These are phyloP conservation scores for Fraxinus cuspidata DNA, from an alignment of 257 asterid species.

Conservation along the genomic window DNA sequence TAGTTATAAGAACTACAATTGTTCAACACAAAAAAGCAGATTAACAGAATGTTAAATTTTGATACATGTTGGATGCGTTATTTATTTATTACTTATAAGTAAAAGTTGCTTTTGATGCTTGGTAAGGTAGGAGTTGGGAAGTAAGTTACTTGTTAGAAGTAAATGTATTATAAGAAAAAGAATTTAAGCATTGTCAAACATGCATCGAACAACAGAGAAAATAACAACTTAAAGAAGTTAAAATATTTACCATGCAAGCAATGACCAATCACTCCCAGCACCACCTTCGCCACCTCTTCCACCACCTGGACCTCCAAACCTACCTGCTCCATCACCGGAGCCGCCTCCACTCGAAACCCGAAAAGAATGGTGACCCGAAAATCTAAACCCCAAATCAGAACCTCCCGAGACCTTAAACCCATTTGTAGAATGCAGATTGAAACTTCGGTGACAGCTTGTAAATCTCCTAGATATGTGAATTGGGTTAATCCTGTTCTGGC, in stretches of 20 bases:
- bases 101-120: not conserved
- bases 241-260: slow-evolving; percentile 63
- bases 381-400: slow-evolving; percentile 24
- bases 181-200: not conserved
- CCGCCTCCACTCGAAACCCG: slow-evolving; percentile 60
- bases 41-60: not conserved
- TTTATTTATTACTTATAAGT: not conserved
- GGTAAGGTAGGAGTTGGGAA: not conserved
- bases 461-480: slow-evolving; percentile 19
- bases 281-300: slow-evolving; percentile 44
- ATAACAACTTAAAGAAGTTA: not conserved
- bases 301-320: slow-evolving; percentile 57
- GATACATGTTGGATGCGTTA: no score
- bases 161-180: not conserved
- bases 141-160: not conserved
- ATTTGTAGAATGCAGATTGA: slow-evolving; percentile 34
- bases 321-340: slow-evolving; percentile 44
- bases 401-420: slow-evolving; percentile 33
- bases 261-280: slow-evolving; percentile 50
- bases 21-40: not conserved
- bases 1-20: no score
- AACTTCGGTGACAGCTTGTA: slow-evolving; percentile 25
- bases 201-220: not conserved
- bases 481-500: slow-evolving; percentile 35
- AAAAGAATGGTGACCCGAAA: slow-evolving; percentile 35